phyloP scores from a whole-genome alignment of 1,139 yeast genomes.

The Candida tetrigidarum region DNA sequence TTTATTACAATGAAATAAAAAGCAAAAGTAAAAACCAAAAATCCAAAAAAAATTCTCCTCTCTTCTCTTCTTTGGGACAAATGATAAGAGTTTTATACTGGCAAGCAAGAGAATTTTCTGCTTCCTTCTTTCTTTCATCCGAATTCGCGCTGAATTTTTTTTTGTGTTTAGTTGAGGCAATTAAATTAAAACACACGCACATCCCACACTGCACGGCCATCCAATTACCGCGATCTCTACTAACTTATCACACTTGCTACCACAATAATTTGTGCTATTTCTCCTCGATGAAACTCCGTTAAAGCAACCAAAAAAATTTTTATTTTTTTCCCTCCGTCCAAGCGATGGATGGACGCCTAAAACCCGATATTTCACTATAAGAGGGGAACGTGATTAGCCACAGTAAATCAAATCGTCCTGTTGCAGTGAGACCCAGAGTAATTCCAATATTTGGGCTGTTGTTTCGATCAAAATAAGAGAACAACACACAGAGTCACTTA shows the following conservation, averaged over 20 bases:
- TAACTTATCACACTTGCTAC: no score
- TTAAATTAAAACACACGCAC: background rate
- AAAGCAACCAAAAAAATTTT: background rate
- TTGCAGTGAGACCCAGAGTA: no score
- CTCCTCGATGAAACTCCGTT: background rate
- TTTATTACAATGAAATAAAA: background rate
- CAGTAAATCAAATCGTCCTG: no score
- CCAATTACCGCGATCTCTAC: no score
- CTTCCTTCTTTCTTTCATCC: constrained; percentile 1
- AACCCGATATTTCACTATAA: no score
- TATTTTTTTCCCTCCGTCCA: background rate
- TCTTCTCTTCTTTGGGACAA: constrained; percentile 1
- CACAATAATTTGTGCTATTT: no score
- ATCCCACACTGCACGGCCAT: no score
- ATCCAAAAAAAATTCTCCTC: constrained; percentile 1
- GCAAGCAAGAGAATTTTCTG: background rate
- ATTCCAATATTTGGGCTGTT: no score
- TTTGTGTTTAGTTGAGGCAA: constrained; percentile 4
- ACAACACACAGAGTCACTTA: no score
- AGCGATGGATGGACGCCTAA: background rate
- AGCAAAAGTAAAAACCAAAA: constrained; percentile 5
- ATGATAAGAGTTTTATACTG: constrained; percentile 6
- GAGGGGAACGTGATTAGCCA: no score
- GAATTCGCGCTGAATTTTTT: constrained; percentile 1
- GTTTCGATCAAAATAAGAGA: no score